phyloP scores from a whole-genome alignment of 2,329 filamentous ascomycete species.

The Pezicula radicicola region DNA sequence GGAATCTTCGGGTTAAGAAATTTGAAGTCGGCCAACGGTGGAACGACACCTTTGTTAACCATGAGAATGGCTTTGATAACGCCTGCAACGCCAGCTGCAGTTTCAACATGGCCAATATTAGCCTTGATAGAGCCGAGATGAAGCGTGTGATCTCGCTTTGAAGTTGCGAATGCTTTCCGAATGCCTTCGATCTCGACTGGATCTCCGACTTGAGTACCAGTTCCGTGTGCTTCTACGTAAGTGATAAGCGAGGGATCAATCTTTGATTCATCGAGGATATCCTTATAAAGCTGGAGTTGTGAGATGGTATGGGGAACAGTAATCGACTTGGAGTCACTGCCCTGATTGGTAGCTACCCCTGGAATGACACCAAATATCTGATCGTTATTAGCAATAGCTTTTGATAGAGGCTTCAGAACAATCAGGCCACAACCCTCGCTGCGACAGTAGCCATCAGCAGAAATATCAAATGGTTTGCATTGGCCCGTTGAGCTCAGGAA shows the following conservation, averaged over 20 bases:
- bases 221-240: constrained; percentile 12
- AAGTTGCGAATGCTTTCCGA: not conserved
- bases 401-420: no score
- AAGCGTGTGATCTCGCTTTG: not conserved
- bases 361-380: no score
- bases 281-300: not conserved
- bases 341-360: no score
- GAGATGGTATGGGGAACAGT: not conserved
- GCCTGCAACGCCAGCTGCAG: constrained; percentile 18
- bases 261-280: not conserved
- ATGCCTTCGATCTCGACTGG: constrained; percentile 6
- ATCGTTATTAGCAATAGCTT: no score
- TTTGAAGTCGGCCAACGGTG: constrained; percentile 6
- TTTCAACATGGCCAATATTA: constrained; percentile 23
- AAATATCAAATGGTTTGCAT: no score
- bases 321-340: no score
- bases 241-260: not conserved
- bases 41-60: constrained; percentile 30
- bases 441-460: no score
- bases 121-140: not conserved
- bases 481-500: no score
- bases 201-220: constrained; percentile 10
- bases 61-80: constrained; percentile 16
- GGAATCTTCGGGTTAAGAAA: no score
- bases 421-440: no score